Percentiles rank a stretch among this genome's conserved stretches.
Conservation (phyloP, 768 basidiomycete species). For the Tricholoma terreum region DNA sequence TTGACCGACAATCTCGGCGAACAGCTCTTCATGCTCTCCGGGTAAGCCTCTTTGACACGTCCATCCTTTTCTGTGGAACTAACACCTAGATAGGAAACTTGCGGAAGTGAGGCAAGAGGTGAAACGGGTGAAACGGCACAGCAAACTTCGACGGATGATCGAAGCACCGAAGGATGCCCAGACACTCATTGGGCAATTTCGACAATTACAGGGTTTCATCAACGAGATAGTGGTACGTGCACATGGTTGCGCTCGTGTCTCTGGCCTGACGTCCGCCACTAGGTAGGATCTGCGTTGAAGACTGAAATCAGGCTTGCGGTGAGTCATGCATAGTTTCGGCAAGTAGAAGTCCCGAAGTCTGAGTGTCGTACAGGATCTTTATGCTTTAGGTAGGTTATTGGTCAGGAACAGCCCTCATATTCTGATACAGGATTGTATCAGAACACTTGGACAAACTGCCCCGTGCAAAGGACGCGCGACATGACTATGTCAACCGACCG, state of each 20-base stretch:
- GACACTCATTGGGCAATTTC: slow-evolving; percentile 8
- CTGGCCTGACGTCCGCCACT: neutral
- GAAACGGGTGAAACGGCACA: slow-evolving; percentile 5
- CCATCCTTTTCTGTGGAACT: neutral
- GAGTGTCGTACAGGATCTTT: slow-evolving; percentile 8
- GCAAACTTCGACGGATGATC: slow-evolving; percentile 11
- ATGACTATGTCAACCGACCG: slow-evolving; percentile 15
- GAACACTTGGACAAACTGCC: slow-evolving; percentile 17
- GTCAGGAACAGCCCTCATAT: too few relatives aligned
- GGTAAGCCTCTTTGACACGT: slow-evolving; percentile 1
- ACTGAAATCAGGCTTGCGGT: slow-evolving; percentile 15
- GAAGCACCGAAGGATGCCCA: slow-evolving; percentile 10
- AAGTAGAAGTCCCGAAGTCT: neutral
- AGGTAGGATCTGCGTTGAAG: slow-evolving; percentile 15
- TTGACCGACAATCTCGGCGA: slow-evolving; percentile 15
- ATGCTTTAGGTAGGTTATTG: slow-evolving; percentile 9
- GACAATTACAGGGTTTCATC: slow-evolving; percentile 9
- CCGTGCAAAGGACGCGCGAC: slow-evolving; percentile 15
- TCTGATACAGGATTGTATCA: neutral
- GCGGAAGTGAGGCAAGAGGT: slow-evolving; percentile 4
- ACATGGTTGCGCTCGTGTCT: neutral
- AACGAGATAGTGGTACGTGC: slow-evolving; percentile 10
- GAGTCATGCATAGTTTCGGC: neutral
- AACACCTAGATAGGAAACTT: slow-evolving; percentile 5
- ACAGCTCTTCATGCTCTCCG: slow-evolving; percentile 12